Evolutionary conservation across 2,329 filamentous ascomycete species (phyloP).

Genomic region (Aspergillus aculeatinus): DNA sequence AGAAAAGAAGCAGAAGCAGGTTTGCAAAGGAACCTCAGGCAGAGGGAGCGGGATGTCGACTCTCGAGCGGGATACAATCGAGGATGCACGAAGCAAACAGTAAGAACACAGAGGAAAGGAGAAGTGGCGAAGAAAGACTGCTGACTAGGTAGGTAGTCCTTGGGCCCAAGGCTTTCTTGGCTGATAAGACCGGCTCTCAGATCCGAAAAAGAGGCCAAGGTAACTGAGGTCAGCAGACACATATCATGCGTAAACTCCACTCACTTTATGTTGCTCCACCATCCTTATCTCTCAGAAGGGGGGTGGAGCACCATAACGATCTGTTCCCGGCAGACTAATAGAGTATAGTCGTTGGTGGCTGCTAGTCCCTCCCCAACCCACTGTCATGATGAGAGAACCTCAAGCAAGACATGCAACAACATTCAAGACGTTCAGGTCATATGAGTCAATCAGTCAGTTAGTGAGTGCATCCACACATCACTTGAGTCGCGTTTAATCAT

Average conservation of each 20-base stretch:
- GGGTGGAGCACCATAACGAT: no score
- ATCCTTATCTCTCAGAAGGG: neutral
- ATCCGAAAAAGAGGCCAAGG: neutral
- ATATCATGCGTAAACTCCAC: neutral
- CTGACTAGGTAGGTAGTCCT: no score
- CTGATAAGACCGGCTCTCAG: neutral
- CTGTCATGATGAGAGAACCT: neutral
- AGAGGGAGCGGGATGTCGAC: neutral
- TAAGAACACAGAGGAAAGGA: no score
- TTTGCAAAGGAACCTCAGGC: neutral
- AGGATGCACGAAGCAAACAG: neutral
- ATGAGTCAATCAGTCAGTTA: neutral
- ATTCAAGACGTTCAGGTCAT: slow-evolving; percentile 1
- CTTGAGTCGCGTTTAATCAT: slow-evolving; percentile 33
- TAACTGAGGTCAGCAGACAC: neutral
- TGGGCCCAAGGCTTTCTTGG: neutral
- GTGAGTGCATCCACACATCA: neutral
- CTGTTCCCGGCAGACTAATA: neutral
- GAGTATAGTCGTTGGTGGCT: neutral
- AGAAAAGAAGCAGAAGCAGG: neutral
- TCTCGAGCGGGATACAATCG: neutral
- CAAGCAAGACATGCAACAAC: neutral
- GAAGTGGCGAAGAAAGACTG: neutral
- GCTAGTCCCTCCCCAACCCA: neutral
- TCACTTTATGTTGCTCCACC: neutral